A percentile compares a stretch with the other conserved stretches of the same genome.
Conservation (phyloP, 768 basidiomycete genomes). For the Boletus vinaceobasis region DNA sequence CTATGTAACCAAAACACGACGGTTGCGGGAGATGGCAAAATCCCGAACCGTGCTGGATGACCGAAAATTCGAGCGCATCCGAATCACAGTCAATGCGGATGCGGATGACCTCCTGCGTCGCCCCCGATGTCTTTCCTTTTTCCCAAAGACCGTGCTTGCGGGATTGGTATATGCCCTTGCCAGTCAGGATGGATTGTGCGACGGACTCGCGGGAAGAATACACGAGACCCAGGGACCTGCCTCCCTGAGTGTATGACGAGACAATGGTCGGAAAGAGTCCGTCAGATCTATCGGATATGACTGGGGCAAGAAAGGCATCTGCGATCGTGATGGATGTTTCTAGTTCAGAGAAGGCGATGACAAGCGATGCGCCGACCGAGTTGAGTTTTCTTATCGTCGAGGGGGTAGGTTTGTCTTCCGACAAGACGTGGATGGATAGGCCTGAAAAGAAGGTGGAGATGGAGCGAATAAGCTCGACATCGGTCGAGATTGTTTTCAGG, state of each 20-base stretch:
- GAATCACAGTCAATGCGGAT: slow-evolving; percentile 90
- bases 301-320: slow-evolving; percentile 80
- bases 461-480: slow-evolving; percentile 73
- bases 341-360: slow-evolving; percentile 71
- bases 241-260: slow-evolving; percentile 61
- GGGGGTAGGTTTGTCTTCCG: slow-evolving; percentile 50
- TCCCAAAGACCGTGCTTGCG: slow-evolving; percentile 95
- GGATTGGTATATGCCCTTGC: slow-evolving; percentile 94
- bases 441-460: slow-evolving; percentile 70
- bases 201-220: slow-evolving; percentile 91
- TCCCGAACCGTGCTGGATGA: slow-evolving; percentile 84
- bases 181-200: slow-evolving; percentile 80
- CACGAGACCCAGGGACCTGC: slow-evolving; percentile 84
- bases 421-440: slow-evolving; percentile 60
- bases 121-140: slow-evolving; percentile 95
- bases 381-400: slow-evolving; percentile 59
- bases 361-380: slow-evolving; percentile 57
- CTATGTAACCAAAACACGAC: slow-evolving; percentile 84
- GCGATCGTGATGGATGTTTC: slow-evolving; percentile 63
- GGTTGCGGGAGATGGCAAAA: slow-evolving; percentile 90
- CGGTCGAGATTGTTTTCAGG: slow-evolving; percentile 69
- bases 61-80: slow-evolving; percentile 88
- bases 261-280: slow-evolving; percentile 93
- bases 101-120: slow-evolving; percentile 81
- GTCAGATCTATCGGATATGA: slow-evolving; percentile 84